phyloP scores from a whole-genome alignment of 805 yeast species.

The Priceomyces melissophilus region DNA sequence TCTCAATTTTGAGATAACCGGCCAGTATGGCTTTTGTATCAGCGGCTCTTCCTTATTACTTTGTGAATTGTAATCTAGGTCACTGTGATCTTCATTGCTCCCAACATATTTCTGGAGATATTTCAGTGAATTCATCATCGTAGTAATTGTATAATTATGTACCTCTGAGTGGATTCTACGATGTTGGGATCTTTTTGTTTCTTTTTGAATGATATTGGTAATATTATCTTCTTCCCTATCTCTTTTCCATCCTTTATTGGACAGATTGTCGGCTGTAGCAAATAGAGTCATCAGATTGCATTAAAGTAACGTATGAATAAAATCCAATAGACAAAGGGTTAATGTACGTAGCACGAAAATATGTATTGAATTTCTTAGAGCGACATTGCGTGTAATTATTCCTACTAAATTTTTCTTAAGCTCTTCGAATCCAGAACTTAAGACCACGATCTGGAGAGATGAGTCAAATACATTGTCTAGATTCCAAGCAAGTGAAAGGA shows the following conservation, averaged over 20 bases:
- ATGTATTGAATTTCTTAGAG: too few species aligned
- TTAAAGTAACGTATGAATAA: not conserved
- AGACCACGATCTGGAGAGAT: not conserved
- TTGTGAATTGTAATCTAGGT: not conserved
- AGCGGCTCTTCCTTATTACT: conserved; percentile 5
- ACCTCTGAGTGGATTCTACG: conserved; percentile 27
- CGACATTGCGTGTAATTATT: too few species aligned
- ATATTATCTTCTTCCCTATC: not conserved
- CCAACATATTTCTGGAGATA: conserved; percentile 8
- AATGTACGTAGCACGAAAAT: too few species aligned
- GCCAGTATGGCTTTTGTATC: conserved; percentile 15
- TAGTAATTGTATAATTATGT: conserved; percentile 25
- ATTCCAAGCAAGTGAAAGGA: conserved; percentile 15
- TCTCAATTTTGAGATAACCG: conserved; percentile 6
- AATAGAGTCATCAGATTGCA: not conserved
- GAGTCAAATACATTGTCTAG: not conserved
- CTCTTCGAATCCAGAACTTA: not conserved
- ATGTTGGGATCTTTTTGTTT: conserved; percentile 18
- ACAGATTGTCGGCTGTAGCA: not conserved
- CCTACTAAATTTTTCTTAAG: too few species aligned
- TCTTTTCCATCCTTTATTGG: not conserved
- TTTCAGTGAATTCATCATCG: conserved; percentile 31
- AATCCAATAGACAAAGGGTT: too few species aligned
- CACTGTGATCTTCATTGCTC: not conserved
- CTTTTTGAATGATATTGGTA: not conserved